Percentiles rank a stretch among this genome's conserved stretches.
Evolutionary conservation across 176 grass and related monocot species (phyloP).

Genomic region (Oryza rufipogon): DNA sequence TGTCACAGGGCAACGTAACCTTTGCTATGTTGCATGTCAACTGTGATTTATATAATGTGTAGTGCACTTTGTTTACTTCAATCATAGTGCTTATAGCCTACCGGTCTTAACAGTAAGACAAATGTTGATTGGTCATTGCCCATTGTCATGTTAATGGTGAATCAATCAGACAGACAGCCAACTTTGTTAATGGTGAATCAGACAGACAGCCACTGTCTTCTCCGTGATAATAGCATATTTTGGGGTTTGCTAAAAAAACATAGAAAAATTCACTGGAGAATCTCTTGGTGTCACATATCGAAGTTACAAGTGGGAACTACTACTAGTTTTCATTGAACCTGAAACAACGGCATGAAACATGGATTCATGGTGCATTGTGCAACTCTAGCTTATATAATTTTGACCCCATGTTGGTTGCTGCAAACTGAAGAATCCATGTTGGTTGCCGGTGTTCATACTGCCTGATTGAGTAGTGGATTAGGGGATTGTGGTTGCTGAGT

Average conservation of each 20-base stretch:
- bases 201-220: constrained; percentile 18
- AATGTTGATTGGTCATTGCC: constrained; percentile 23
- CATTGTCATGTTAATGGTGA: constrained; percentile 19
- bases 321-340: constrained; percentile 2
- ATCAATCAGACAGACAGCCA: constrained; percentile 23
- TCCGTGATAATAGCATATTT: constrained; percentile 14
- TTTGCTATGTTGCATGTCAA: constrained; percentile 37
- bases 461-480: constrained; percentile 19
- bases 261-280: constrained; percentile 22
- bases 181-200: not conserved
- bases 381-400: constrained; percentile 20
- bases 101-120: constrained; percentile 24
- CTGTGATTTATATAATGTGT: constrained; percentile 28
- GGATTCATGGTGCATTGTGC: constrained; percentile 31
- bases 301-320: not conserved
- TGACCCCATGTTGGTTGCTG: constrained; percentile 19
- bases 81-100: constrained; percentile 14
- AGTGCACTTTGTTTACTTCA: constrained; percentile 23
- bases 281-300: constrained; percentile 23
- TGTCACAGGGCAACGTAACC: constrained; percentile 29
- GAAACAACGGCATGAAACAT: constrained; percentile 37
- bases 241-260: not conserved
- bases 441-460: not conserved
- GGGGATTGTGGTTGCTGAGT: constrained; percentile 18
- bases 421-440: not conserved